Conservation (phyloP, 2,329 filamentous ascomycete genomes). For the Myriosclerotinia duriaeana region DNA sequence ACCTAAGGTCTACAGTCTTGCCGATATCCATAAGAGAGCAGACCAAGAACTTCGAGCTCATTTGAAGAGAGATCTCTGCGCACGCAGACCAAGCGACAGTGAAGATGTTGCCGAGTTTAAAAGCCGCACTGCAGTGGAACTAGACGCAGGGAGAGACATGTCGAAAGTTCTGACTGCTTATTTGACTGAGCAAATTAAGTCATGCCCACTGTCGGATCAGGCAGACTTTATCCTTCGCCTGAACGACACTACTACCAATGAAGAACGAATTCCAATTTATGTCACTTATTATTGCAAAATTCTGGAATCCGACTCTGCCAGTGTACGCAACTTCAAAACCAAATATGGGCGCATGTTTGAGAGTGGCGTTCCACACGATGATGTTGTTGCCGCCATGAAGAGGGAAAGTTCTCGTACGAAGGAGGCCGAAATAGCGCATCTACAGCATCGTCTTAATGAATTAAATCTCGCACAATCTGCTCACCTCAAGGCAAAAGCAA, state of each 20-base stretch:
- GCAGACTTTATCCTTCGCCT: constrained; percentile 25
- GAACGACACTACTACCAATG: constrained; percentile 29
- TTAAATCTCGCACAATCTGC: constrained; percentile 39
- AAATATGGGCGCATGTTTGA: constrained; percentile 39
- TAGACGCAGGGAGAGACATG: constrained; percentile 26
- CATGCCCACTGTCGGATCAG: constrained; percentile 22
- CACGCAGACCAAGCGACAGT: constrained; percentile 24
- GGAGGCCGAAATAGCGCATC: constrained; percentile 26
- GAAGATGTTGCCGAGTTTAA: constrained; percentile 24
- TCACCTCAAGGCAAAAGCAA: constrained; percentile 35
- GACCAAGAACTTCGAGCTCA: constrained; percentile 33
- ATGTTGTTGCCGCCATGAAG: constrained; percentile 33
- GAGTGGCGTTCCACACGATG: constrained; percentile 31
- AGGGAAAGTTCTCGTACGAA: constrained; percentile 34
- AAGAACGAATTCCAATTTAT: constrained; percentile 35
- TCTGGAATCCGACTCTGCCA: constrained; percentile 28
- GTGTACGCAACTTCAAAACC: constrained; percentile 36
- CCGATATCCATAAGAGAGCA: constrained; percentile 33
- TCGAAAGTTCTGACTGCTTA: constrained; percentile 30
- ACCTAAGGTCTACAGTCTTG: constrained; percentile 27
- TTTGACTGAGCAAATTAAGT: constrained; percentile 22
- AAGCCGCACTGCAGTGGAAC: constrained; percentile 17
- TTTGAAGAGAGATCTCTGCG: constrained; percentile 32
- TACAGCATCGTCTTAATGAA: constrained; percentile 31
- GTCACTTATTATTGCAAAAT: constrained; percentile 36